Evolutionary conservation across 768 basidiomycete genomes (phyloP).

Genomic region (Lentinula boryana): DNA sequence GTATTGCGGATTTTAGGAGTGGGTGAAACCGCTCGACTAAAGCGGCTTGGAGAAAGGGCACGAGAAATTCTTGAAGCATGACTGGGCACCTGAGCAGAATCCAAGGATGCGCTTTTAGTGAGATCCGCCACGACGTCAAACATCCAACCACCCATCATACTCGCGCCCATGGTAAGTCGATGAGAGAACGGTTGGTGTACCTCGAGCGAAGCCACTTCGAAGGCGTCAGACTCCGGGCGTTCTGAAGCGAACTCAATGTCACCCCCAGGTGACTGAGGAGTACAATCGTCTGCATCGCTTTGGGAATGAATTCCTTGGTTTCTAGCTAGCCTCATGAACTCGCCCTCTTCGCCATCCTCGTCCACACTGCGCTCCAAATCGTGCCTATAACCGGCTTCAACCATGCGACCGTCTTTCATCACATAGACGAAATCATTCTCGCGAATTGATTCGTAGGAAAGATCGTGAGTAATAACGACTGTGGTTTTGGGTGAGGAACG

Average conservation of each 20-base stretch:
- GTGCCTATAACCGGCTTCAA: slow-evolving; percentile 80
- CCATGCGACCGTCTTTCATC: slow-evolving; percentile 71
- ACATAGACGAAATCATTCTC: slow-evolving; percentile 86
- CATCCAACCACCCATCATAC: slow-evolving; percentile 80
- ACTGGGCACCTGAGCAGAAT: background rate
- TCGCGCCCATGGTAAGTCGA: slow-evolving; percentile 36
- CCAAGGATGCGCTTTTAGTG: slow-evolving; percentile 25
- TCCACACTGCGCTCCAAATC: slow-evolving; percentile 57
- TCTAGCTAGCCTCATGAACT: slow-evolving; percentile 67
- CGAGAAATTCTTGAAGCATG: background rate
- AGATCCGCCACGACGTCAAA: slow-evolving; percentile 71
- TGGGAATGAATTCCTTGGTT: slow-evolving; percentile 46
- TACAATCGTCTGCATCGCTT: slow-evolving; percentile 25
- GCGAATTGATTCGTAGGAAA: slow-evolving; percentile 61
- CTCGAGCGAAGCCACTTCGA: background rate
- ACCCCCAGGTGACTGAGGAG: background rate
- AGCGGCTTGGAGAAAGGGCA: background rate
- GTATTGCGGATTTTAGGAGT: background rate
- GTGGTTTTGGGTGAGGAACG: slow-evolving; percentile 61
- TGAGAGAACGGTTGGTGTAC: slow-evolving; percentile 5
- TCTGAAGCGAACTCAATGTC: background rate
- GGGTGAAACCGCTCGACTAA: background rate
- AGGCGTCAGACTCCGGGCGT: background rate
- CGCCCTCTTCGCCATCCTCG: slow-evolving; percentile 36
- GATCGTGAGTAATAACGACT: slow-evolving; percentile 93